phyloP scores from a whole-genome alignment of 208 protist species.

The Leishmania martiniquensis region DNA sequence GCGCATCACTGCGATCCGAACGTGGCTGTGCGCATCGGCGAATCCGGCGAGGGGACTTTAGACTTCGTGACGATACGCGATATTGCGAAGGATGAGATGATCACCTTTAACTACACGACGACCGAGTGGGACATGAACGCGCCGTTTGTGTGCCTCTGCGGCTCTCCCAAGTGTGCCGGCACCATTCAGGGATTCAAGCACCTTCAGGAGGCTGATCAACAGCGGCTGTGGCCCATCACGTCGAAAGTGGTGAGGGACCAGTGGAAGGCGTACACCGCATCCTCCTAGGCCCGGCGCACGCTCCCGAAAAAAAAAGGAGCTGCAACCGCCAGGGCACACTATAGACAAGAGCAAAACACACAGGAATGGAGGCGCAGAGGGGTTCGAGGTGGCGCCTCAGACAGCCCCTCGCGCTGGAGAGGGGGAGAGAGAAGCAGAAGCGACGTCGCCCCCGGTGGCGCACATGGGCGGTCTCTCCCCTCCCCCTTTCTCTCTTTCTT shows the following conservation, averaged over 20 bases:
- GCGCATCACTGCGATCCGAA: conserved; percentile 91
- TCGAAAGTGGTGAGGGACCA: conserved; percentile 58
- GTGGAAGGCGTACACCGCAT: conserved; percentile 11
- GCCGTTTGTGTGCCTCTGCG: conserved; percentile 86
- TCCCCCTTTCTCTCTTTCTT: not conserved
- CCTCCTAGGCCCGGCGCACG: not conserved
- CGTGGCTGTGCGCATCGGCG: conserved; percentile 56
- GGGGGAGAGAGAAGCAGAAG: not conserved
- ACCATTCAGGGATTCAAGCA: conserved; percentile 75
- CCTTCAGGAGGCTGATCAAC: conserved; percentile 58
- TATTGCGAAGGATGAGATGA: conserved; percentile 73
- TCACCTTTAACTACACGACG: conserved; percentile 90
- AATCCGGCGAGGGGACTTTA: conserved; percentile 53
- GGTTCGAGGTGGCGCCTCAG: not conserved
- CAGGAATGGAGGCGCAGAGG: not conserved
- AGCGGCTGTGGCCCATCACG: conserved; percentile 79
- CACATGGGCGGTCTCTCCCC: not conserved
- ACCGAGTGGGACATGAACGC: conserved; percentile 91
- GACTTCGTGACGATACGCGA: conserved; percentile 70
- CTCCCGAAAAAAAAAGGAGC: not conserved
- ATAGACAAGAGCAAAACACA: conserved; percentile 1
- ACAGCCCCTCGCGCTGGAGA: not conserved
- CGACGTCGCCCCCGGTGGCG: not conserved
- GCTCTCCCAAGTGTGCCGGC: conserved; percentile 56
- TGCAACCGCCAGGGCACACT: not conserved